These are phyloP conservation scores for Fusarium mundagurra DNA, from an alignment of 2,329 filamentous ascomycete species.

Conservation along the genomic window DNA sequence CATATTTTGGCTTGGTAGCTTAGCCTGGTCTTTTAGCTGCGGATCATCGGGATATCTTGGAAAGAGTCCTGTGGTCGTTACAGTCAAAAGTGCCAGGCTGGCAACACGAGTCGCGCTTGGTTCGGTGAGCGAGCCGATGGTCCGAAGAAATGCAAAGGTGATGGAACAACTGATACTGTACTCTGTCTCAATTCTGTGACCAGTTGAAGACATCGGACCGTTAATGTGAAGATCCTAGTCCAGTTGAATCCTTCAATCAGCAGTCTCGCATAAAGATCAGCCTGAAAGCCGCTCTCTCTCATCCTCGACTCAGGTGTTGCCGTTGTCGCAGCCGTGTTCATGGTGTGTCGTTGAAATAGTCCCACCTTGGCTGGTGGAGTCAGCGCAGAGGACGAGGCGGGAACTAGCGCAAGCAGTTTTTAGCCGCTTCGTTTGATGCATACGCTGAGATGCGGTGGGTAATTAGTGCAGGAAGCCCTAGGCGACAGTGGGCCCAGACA, in stretches of 20 bases:
- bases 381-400: slow-evolving; percentile 34
- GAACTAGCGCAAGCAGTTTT: slow-evolving; percentile 44
- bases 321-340: slow-evolving; percentile 35
- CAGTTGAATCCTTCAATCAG: not conserved
- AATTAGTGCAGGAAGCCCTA: slow-evolving; percentile 9
- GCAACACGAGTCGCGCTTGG: slow-evolving; percentile 25
- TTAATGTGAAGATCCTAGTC: not conserved
- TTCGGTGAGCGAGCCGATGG: slow-evolving; percentile 28
- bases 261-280: slow-evolving; percentile 10
- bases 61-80: not conserved
- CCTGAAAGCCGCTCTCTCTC: not conserved
- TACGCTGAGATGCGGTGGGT: slow-evolving; percentile 27
- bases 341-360: slow-evolving; percentile 44
- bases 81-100: slow-evolving; percentile 13
- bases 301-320: slow-evolving; percentile 11
- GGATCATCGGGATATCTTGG: slow-evolving; percentile 16
- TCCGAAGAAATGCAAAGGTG: slow-evolving; percentile 4
- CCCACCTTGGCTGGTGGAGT: slow-evolving; percentile 36
- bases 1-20: slow-evolving; percentile 13
- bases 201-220: not conserved
- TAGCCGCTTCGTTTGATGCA: slow-evolving; percentile 46
- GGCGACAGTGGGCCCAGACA: slow-evolving; percentile 18
- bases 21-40: slow-evolving; percentile 13
- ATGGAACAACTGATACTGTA: not conserved
- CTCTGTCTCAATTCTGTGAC: not conserved